Conservation (phyloP, 2,329 filamentous ascomycete species). For the Aspergillus nomiae region DNA sequence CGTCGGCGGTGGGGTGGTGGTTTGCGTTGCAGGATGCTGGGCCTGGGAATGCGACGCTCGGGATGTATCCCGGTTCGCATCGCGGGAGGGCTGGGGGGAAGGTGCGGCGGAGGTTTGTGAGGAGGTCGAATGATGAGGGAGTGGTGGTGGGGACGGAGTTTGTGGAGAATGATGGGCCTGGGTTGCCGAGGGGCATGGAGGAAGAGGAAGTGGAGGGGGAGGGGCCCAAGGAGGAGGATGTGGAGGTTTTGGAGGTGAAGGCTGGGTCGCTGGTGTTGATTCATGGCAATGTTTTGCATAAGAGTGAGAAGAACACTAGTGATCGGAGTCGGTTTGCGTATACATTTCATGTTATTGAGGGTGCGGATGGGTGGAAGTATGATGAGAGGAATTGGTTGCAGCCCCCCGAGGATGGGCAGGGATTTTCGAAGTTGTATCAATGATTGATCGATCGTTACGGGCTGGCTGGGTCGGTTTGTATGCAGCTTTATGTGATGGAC, state of each 20-base stretch:
- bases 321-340: conserved; percentile 89
- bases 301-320: conserved; percentile 91
- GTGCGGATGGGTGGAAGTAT: conserved; percentile 66
- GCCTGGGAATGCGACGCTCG: conserved; percentile 81
- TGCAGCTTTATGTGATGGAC: not conserved
- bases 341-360: conserved; percentile 96
- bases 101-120: conserved; percentile 73
- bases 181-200: conserved; percentile 62
- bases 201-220: conserved; percentile 42
- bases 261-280: conserved; percentile 90
- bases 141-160: conserved; percentile 63
- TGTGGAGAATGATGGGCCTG: conserved; percentile 65
- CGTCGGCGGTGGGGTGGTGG: conserved; percentile 93
- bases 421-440: conserved; percentile 69
- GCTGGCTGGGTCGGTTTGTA: not conserved
- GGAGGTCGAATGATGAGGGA: conserved; percentile 34
- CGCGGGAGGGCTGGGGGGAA: conserved; percentile 55
- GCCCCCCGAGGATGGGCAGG: conserved; percentile 73
- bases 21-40: conserved; percentile 94
- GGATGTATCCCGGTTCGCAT: conserved; percentile 82
- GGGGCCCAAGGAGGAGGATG: conserved; percentile 47
- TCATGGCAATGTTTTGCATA: conserved; percentile 92
- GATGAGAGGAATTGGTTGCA: conserved; percentile 93
- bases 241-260: conserved; percentile 83
- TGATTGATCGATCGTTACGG: not conserved